Evolutionary conservation across 2,329 filamentous ascomycete species (phyloP).

Genomic region (Volutella citrinella): DNA sequence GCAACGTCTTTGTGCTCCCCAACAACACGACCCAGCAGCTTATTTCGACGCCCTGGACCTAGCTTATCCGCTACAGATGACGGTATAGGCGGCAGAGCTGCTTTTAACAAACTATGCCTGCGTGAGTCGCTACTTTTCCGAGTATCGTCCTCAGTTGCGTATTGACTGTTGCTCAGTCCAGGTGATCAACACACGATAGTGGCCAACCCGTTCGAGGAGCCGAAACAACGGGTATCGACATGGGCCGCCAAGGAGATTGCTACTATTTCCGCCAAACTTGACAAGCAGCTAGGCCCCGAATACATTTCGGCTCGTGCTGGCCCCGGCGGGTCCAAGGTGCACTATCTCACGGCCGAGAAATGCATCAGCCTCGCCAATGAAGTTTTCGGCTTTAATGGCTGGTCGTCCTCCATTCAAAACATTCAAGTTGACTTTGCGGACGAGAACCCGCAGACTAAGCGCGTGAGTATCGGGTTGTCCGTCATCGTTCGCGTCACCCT

Average conservation of each 20-base stretch:
- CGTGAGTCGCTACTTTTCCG: conserved; percentile 39
- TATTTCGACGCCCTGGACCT: too few relatives aligned
- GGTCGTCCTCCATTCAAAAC: conserved; percentile 94
- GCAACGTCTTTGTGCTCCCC: background rate
- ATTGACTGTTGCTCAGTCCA: conserved; percentile 45
- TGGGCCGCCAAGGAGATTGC: conserved; percentile 92
- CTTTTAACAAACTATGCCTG: conserved; percentile 37
- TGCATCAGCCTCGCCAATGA: conserved; percentile 93
- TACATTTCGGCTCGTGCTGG: conserved; percentile 88
- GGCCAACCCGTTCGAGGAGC: conserved; percentile 79
- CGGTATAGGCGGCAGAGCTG: conserved; percentile 12
- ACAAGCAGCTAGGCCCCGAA: conserved; percentile 93
- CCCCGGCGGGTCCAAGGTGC: conserved; percentile 79
- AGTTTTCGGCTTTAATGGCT: conserved; percentile 95
- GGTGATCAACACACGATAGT: conserved; percentile 61
- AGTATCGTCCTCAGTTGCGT: too few relatives aligned
- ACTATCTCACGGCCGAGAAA: conserved; percentile 95
- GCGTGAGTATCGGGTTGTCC: conserved; percentile 80
- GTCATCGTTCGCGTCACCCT: conserved; percentile 89
- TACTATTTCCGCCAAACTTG: conserved; percentile 78
- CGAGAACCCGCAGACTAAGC: conserved; percentile 73
- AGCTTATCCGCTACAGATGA: conserved; percentile 23
- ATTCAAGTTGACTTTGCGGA: conserved; percentile 95
- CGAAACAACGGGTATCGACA: conserved; percentile 64
- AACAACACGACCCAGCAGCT: background rate